These are phyloP conservation scores for Clarireedia monteithiana DNA, from an alignment of 2,329 filamentous ascomycete species.

Conservation along the genomic window DNA sequence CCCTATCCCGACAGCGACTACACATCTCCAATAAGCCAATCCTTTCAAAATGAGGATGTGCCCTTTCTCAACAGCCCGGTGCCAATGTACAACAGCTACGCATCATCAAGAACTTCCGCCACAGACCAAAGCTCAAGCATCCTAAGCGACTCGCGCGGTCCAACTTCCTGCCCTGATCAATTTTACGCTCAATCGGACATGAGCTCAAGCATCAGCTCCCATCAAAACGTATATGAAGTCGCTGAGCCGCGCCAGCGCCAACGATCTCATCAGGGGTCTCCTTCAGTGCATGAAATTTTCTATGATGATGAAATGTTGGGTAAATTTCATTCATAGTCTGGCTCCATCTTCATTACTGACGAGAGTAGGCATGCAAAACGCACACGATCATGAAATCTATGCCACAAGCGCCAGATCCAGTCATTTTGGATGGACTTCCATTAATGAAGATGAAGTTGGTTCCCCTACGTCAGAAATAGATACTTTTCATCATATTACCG, in stretches of 20 bases:
- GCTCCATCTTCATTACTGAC: conserved; percentile 9
- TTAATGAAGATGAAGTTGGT: conserved; percentile 28
- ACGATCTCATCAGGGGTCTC: conserved; percentile 24
- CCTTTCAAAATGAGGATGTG: conserved; percentile 46
- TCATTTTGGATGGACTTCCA: conserved; percentile 27
- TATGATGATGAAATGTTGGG: conserved; percentile 33
- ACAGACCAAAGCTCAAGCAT: conserved; percentile 46
- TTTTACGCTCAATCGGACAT: conserved; percentile 54
- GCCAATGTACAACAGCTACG: conserved; percentile 49
- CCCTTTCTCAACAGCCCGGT: conserved; percentile 48
- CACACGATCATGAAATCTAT: conserved; percentile 25
- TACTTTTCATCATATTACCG: conserved; percentile 23
- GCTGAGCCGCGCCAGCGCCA: conserved; percentile 25
- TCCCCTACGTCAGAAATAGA: conserved; percentile 25
- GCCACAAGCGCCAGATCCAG: conserved; percentile 27
- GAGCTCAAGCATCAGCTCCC: conserved; percentile 52
- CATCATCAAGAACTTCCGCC: conserved; percentile 40
- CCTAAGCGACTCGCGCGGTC: conserved; percentile 46
- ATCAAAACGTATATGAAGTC: conserved; percentile 48
- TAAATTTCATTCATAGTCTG: conserved; percentile 20
- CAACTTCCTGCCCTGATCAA: conserved; percentile 53
- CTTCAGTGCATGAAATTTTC: conserved; percentile 24
- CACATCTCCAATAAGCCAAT: conserved; percentile 43
- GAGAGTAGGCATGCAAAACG: conserved; percentile 14
- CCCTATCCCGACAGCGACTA: conserved; percentile 47